Conservation (phyloP, 2,329 filamentous ascomycete species). For the Ceratocystis variospora region DNA sequence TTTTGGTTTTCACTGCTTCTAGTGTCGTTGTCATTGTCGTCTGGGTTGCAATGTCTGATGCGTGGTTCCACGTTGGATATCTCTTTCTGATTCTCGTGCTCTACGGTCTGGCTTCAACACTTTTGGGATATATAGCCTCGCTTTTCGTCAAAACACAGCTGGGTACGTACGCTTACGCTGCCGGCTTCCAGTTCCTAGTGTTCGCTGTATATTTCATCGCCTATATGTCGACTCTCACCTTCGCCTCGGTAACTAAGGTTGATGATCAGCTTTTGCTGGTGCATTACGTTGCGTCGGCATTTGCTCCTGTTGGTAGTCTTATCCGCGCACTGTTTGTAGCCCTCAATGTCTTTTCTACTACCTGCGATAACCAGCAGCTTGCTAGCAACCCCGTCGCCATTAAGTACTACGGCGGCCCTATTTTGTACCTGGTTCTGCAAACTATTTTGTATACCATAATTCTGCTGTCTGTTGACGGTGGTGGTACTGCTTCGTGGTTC, state of each 20-base stretch:
- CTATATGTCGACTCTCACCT: constrained; percentile 61
- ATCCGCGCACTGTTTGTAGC: constrained; percentile 60
- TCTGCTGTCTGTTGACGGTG: constrained; percentile 69
- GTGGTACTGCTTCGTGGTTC: constrained; percentile 45
- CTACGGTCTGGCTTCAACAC: constrained; percentile 63
- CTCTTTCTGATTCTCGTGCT: constrained; percentile 69
- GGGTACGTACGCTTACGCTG: constrained; percentile 70
- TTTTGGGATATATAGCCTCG: constrained; percentile 70
- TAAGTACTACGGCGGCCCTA: constrained; percentile 66
- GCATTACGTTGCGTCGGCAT: constrained; percentile 58
- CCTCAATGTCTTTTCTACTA: constrained; percentile 70
- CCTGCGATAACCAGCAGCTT: constrained; percentile 53
- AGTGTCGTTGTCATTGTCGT: constrained; percentile 44
- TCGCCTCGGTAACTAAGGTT: constrained; percentile 53
- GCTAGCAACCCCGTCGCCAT: constrained; percentile 57
- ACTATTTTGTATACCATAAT: constrained; percentile 54
- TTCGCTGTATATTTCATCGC: constrained; percentile 60
- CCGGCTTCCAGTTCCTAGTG: constrained; percentile 58
- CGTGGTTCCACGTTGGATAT: constrained; percentile 70
- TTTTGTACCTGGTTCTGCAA: constrained; percentile 69
- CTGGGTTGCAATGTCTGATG: constrained; percentile 48
- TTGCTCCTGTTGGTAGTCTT: constrained; percentile 66
- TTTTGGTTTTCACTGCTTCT: constrained; percentile 50
- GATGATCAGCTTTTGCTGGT: constrained; percentile 53
- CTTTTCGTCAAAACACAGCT: constrained; percentile 67